These are phyloP conservation scores for Eucalyptus globulus DNA, from an alignment of 345 rosid genomes.

Conservation along the genomic window DNA sequence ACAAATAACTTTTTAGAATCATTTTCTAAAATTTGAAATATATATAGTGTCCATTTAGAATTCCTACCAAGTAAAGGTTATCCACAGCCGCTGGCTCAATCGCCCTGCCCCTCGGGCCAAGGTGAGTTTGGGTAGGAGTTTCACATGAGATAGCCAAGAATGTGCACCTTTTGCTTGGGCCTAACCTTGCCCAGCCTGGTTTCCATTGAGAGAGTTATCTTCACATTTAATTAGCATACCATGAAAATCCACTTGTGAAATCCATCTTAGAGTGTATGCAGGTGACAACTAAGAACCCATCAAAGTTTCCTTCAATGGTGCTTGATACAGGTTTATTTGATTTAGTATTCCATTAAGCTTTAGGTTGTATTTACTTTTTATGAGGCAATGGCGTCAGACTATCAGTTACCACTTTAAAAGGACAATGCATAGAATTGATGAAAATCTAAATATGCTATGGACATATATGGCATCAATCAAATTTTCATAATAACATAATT, in stretches of 20 bases:
- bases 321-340: neutral
- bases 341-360: too few species aligned
- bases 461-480: too few species aligned
- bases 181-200: neutral
- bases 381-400: too few species aligned
- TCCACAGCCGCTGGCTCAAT: neutral
- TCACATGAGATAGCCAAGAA: neutral
- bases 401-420: too few species aligned
- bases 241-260: neutral
- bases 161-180: neutral
- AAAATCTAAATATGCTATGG: too few species aligned
- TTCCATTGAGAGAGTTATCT: neutral
- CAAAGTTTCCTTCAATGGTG: neutral
- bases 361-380: too few species aligned
- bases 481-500: too few species aligned
- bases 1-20: neutral
- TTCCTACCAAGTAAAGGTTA: neutral
- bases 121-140: neutral
- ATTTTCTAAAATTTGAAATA: neutral
- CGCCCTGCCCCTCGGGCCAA: neutral
- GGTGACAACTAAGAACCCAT: neutral
- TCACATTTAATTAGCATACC: neutral
- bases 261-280: neutral
- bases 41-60: neutral
- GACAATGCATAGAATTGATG: too few species aligned